Percentiles rank a stretch among this genome's conserved stretches.
Conservation (phyloP, 1,284 basidiomycete genomes). For the Papiliotrema nemorosa region DNA sequence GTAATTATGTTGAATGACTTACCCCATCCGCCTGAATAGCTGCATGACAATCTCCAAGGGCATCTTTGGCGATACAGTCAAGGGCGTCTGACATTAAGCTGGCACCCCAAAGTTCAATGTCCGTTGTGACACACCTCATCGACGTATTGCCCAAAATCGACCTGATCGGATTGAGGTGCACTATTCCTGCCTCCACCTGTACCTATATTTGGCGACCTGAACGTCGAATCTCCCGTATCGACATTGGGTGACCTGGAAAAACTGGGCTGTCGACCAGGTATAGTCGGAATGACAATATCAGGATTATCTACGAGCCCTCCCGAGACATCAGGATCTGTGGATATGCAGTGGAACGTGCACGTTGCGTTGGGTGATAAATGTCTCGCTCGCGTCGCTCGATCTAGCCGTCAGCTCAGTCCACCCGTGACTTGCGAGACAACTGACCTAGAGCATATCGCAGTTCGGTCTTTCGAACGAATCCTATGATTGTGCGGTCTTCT, state of each 20-base stretch:
- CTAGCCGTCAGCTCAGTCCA: conserved; percentile 48
- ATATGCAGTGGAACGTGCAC: conserved; percentile 61
- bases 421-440: conserved; percentile 14
- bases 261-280: conserved; percentile 9
- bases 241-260: conserved; percentile 6
- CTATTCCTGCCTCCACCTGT: conserved; percentile 16
- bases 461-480: conserved; percentile 85
- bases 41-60: conserved; percentile 96
- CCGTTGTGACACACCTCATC: conserved; percentile 65
- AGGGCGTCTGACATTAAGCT: conserved; percentile 63
- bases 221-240: background rate
- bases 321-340: conserved; percentile 23
- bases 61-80: conserved; percentile 87
- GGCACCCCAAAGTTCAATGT: background rate
- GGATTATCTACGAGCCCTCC: conserved; percentile 19
- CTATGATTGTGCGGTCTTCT: conserved; percentile 62
- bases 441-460: conserved; percentile 78
- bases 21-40: conserved; percentile 94
- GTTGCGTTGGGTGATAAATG: conserved; percentile 62
- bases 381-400: conserved; percentile 64
- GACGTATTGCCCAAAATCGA: conserved; percentile 86
- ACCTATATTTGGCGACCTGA: too few species aligned
- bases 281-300: conserved; percentile 40
- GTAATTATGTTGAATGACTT: too few species aligned
- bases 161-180: conserved; percentile 40